Conservation (phyloP, 2,329 filamentous ascomycete species). For the Cercospora citrullina region DNA sequence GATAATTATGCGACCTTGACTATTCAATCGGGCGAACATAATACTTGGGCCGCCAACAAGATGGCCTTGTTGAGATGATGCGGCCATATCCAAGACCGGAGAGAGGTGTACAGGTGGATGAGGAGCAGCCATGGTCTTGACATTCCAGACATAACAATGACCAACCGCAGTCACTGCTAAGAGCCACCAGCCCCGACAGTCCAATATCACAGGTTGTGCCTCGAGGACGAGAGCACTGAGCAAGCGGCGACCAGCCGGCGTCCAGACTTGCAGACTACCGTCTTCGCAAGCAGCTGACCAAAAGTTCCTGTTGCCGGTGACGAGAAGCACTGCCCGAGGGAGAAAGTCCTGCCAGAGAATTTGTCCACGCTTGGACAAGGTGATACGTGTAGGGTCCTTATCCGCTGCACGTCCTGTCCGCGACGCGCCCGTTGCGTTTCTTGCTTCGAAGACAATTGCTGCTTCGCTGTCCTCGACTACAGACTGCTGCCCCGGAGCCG, state of each 20-base stretch:
- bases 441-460: slow-evolving; percentile 76
- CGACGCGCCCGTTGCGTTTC: slow-evolving; percentile 68
- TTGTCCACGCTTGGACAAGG: slow-evolving; percentile 75
- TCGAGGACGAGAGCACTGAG: slow-evolving; percentile 85
- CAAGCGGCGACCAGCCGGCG: slow-evolving; percentile 81
- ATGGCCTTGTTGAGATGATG: slow-evolving; percentile 74
- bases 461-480: slow-evolving; percentile 58
- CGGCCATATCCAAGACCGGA: slow-evolving; percentile 83
- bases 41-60: slow-evolving; percentile 78
- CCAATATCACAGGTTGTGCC: slow-evolving; percentile 89
- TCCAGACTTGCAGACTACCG: slow-evolving; percentile 86
- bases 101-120: slow-evolving; percentile 88
- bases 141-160: slow-evolving; percentile 90
- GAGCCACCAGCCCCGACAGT: slow-evolving; percentile 85
- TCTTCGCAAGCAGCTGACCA: slow-evolving; percentile 95
- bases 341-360: slow-evolving; percentile 93
- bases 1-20: slow-evolving; percentile 80
- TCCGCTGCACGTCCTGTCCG: slow-evolving; percentile 61
- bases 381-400: slow-evolving; percentile 81
- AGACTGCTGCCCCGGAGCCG: slow-evolving; percentile 49
- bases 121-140: slow-evolving; percentile 71
- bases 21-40: slow-evolving; percentile 88
- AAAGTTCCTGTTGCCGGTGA: slow-evolving; percentile 85
- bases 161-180: slow-evolving; percentile 86
- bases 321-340: slow-evolving; percentile 80